Percentiles rank a stretch among this genome's conserved stretches.
Conservation (phyloP, 352 stramenopile genomes). For the Globisporangium acanthophoron region DNA sequence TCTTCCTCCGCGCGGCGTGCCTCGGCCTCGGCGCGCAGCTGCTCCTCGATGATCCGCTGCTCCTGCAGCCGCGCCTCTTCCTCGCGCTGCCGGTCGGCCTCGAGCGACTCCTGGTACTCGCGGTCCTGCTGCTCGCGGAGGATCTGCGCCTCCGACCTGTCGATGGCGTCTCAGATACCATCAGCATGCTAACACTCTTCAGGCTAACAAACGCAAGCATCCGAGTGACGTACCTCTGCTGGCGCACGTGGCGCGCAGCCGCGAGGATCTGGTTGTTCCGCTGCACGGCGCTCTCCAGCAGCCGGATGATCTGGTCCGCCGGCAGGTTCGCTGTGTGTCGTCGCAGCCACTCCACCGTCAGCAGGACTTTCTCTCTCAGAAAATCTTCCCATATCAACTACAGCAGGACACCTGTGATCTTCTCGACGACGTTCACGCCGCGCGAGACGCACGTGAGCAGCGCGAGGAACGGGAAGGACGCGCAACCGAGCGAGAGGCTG, state of each 20-base stretch:
- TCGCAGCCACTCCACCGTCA: too few species aligned
- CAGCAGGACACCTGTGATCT: constrained; percentile 58
- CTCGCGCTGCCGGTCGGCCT: constrained; percentile 83
- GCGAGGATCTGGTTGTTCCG: constrained; percentile 75
- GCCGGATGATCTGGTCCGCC: constrained; percentile 50
- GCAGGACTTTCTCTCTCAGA: neutral
- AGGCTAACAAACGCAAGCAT: neutral
- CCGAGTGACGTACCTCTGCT: constrained; percentile 34
- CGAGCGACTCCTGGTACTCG: constrained; percentile 91
- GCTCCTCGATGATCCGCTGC: constrained; percentile 32
- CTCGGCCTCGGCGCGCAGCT: constrained; percentile 9
- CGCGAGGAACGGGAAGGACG: constrained; percentile 75
- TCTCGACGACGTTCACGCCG: constrained; percentile 79
- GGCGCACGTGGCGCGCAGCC: constrained; percentile 57
- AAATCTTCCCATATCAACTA: neutral
- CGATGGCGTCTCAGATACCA: neutral
- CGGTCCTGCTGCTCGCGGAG: constrained; percentile 91
- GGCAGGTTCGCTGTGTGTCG: constrained; percentile 45
- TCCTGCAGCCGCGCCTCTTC: constrained; percentile 43
- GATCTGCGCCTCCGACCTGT: constrained; percentile 72
- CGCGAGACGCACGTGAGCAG: constrained; percentile 75
- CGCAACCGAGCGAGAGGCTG: constrained; percentile 77
- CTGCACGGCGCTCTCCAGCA: constrained; percentile 47
- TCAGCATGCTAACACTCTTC: neutral
- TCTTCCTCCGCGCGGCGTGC: constrained; percentile 18